These are phyloP conservation scores for Yamadazyma diddensiae DNA, from an alignment of 1,139 yeast genomes.

Conservation along the genomic window DNA sequence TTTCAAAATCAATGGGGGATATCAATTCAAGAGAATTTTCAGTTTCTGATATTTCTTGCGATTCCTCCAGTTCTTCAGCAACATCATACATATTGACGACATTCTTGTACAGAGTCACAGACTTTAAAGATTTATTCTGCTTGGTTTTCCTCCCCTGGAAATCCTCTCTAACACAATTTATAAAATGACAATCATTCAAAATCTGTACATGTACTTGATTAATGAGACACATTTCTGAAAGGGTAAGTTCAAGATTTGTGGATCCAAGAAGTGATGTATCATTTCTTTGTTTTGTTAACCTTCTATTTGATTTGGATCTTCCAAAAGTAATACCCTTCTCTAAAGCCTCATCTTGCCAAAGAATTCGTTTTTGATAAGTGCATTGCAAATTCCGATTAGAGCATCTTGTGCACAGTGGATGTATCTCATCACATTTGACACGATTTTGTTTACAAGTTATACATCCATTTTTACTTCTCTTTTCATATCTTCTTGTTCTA, in stretches of 20 bases:
- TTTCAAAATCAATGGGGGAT: not conserved
- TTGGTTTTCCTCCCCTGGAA: slow-evolving; percentile 7
- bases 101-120: too few species aligned
- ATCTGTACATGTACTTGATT: slow-evolving; percentile 10
- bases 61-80: not conserved
- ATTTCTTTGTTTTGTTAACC: slow-evolving; percentile 13
- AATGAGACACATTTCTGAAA: slow-evolving; percentile 11
- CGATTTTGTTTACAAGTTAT: slow-evolving; percentile 22
- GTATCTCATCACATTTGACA: slow-evolving; percentile 30
- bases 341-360: slow-evolving; percentile 35
- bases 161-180: slow-evolving; percentile 23
- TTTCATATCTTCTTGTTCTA: slow-evolving; percentile 5
- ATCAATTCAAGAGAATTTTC: not conserved
- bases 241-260: slow-evolving; percentile 8
- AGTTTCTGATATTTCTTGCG: not conserved
- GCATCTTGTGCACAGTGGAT: slow-evolving; percentile 27
- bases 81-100: slow-evolving; percentile 10
- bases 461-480: slow-evolving; percentile 26
- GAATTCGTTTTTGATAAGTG: slow-evolving; percentile 16
- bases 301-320: slow-evolving; percentile 21
- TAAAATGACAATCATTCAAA: slow-evolving; percentile 17
- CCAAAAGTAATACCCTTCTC: slow-evolving; percentile 34
- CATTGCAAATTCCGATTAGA: slow-evolving; percentile 18
- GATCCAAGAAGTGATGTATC: not conserved
- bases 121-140: not conserved